Conservation (phyloP, 2,329 filamentous ascomycete genomes). For the Cercospora sesami region DNA sequence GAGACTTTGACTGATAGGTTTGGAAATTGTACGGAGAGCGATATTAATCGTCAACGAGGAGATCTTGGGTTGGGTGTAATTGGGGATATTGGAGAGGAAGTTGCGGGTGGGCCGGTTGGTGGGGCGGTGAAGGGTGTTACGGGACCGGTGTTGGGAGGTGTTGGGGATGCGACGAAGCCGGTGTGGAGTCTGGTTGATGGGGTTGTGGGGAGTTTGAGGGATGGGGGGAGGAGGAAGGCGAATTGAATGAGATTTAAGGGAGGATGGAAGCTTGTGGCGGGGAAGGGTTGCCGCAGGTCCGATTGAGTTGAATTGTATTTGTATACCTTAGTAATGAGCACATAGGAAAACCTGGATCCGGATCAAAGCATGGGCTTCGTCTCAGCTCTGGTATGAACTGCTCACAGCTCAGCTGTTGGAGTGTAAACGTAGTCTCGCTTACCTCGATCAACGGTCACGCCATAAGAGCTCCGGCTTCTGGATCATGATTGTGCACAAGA, state of each 20-base stretch:
- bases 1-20: slow-evolving; percentile 7
- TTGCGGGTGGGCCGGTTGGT: neutral
- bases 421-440: no score
- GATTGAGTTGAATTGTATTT: no score
- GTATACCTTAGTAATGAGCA: no score
- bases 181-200: neutral
- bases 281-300: no score
- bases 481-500: no score
- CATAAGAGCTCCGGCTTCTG: no score
- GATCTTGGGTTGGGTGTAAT: neutral
- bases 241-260: neutral
- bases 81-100: neutral
- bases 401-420: no score
- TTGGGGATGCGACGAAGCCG: neutral
- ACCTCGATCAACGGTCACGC: no score
- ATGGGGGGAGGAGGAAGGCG: neutral
- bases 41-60: slow-evolving; percentile 3
- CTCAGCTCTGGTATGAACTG: no score
- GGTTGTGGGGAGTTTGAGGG: neutral
- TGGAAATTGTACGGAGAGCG: slow-evolving; percentile 6
- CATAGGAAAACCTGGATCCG: no score
- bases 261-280: no score
- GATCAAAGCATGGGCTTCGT: no score
- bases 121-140: neutral
- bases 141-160: neutral